Base-by-base conservation (phyloP, 1,284 basidiomycete species). In the Ganoderma leucocontextum region DNA sequence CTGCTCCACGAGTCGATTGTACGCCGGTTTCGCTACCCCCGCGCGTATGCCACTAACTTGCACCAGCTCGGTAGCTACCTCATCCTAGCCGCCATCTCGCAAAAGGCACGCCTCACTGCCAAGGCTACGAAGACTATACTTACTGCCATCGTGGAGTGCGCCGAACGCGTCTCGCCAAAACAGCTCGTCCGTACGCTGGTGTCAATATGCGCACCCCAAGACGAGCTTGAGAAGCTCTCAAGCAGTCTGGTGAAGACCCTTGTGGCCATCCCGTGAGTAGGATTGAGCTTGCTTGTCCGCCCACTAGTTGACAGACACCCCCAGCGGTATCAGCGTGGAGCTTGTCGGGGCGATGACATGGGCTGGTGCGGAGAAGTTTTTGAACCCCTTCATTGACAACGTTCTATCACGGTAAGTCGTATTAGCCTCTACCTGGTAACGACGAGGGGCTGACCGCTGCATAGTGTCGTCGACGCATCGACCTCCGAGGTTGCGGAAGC, bases 11-110 rank as follows among this genome's bases (percentile, higher is more conserved):
- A 93, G 72, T 80, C 84, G 2, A 82, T 87, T 13, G 90, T 91
- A 76, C 74, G 89, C 78, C 22, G 13, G 33, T 15, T 29, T 25
- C 53, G 17, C 15, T 64, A 35, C 65, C n/a, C 38, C 4, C 2
- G 22, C 10, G 33, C 29, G 49, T 25, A 15, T 3, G 7, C 1
- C 42, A 25, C 57, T 55, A 25, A 53, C 41, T 2, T 15, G 22
- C 22, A 7, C 19, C 35, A 94, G 92, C 84, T 95, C n/a, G 91
- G 89, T 60, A 88, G 87, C 70, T 93, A 90, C 72, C 85, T 95
- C 68, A 82, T 95, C 7, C 81, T 95, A 1, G 86, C 89, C 0
- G 84, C 88, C 0, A 82, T 95, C 25, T 89, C 91, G 0, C 88
- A 89, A 68, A 90, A 89, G 78, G 86, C 86, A 59, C 81, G 82